Conservation (phyloP, 2,329 filamentous ascomycete genomes). For the Clonostachys byssicola region DNA sequence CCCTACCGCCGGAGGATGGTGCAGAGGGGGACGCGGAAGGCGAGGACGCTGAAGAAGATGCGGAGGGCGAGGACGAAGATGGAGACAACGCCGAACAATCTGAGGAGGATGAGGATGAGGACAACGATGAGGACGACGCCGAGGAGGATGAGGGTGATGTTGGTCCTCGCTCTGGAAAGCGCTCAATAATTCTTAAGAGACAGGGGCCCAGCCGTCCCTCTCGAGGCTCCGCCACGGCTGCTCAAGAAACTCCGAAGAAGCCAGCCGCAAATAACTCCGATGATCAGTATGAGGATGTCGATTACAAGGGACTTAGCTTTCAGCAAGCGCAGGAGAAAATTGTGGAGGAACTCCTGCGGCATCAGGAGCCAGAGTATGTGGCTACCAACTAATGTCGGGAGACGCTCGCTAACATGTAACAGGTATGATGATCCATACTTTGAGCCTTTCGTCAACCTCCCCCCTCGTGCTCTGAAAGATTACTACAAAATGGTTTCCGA, state of each 20-base stretch:
- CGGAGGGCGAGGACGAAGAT: conserved; percentile 21
- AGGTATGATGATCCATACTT: conserved; percentile 68
- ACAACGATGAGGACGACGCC: conserved; percentile 17
- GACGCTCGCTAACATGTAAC: conserved; percentile 18
- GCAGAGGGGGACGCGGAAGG: conserved; percentile 14
- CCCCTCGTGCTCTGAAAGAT: conserved; percentile 70
- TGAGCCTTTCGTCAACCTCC: conserved; percentile 73
- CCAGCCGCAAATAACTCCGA: conserved; percentile 39
- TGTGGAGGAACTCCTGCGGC: conserved; percentile 68
- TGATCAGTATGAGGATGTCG: conserved; percentile 47
- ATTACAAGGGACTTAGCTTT: conserved; percentile 71
- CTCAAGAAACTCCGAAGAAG: conserved; percentile 23
- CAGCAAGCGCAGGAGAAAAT: conserved; percentile 86
- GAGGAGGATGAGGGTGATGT: conserved; percentile 19
- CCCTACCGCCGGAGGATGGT: conserved; percentile 46
- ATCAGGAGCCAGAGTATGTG: conserved; percentile 60
- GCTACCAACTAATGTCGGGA: not conserved
- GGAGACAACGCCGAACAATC: conserved; percentile 21
- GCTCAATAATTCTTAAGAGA: conserved; percentile 33
- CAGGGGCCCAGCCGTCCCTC: conserved; percentile 23
- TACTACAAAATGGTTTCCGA: conserved; percentile 84
- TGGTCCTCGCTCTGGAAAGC: conserved; percentile 17
- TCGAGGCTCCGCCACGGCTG: conserved; percentile 22
- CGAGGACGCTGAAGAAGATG: conserved; percentile 18
- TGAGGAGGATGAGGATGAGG: conserved; percentile 16